phyloP scores from a whole-genome alignment of 345 rosid species.

The Eucalyptus marginata region DNA sequence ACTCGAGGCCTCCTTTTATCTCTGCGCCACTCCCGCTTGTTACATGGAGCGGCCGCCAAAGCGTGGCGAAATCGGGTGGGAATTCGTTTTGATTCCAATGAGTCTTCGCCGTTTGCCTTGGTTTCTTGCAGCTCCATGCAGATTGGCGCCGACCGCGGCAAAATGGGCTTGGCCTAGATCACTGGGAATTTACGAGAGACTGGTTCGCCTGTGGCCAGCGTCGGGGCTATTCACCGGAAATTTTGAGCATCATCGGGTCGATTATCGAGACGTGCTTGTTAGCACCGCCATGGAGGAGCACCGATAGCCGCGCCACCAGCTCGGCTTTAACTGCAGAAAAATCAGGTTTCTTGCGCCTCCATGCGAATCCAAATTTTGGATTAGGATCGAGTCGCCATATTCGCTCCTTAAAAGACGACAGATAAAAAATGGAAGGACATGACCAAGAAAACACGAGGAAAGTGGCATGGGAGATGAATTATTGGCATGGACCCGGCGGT shows the following conservation, averaged over 20 bases:
- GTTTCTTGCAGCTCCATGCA: conserved; percentile 8
- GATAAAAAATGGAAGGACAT: not conserved
- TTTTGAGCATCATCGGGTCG: too few relatives aligned
- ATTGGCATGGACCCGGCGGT: not conserved
- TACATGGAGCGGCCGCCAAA: not conserved
- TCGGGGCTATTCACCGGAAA: too few relatives aligned
- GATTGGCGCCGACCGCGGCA: conserved; percentile 4
- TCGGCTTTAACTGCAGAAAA: too few relatives aligned
- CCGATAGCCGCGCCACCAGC: too few relatives aligned
- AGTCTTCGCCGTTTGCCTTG: not conserved
- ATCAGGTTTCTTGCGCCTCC: not conserved
- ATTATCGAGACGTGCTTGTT: too few relatives aligned
- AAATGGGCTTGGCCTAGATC: conserved; percentile 20
- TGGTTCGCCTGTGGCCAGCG: not conserved
- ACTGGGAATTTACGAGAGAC: conserved; percentile 26
- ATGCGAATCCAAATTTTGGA: not conserved
- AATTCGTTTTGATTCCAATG: conserved; percentile 6
- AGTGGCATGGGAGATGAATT: not conserved
- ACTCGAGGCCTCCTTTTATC: not conserved
- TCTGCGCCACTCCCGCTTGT: not conserved
- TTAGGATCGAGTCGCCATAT: not conserved
- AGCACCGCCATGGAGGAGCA: too few relatives aligned
- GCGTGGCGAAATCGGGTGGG: conserved; percentile 1
- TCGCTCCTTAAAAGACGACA: not conserved
- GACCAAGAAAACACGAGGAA: not conserved